These are phyloP conservation scores for Xylariaceae sp. DNA, from an alignment of 2,329 filamentous ascomycete species.

Conservation along the genomic window DNA sequence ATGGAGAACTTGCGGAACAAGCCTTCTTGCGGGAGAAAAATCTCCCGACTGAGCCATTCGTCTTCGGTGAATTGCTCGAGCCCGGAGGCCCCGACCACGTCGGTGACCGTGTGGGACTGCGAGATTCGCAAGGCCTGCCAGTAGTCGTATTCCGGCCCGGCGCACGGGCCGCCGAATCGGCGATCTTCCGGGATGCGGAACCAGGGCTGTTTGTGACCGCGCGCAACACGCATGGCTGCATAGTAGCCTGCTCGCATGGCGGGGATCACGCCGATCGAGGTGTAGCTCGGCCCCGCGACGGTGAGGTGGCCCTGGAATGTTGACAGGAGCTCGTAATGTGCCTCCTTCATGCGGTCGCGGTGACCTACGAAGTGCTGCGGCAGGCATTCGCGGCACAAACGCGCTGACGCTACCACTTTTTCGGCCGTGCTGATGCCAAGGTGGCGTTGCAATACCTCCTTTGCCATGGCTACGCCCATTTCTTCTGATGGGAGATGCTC, in stretches of 20 bases:
- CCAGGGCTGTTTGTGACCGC: conserved; percentile 22
- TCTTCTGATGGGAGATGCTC: conserved; percentile 55
- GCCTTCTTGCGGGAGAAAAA: no score
- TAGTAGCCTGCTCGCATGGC: conserved; percentile 49
- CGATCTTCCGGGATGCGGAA: conserved; percentile 9
- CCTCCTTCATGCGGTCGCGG: conserved; percentile 53
- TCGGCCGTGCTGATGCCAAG: conserved; percentile 60
- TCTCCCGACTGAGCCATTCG: neutral
- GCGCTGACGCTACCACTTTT: conserved; percentile 58
- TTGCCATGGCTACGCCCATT: conserved; percentile 66
- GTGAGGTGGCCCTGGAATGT: conserved; percentile 61
- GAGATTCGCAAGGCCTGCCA: neutral
- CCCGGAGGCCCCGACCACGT: conserved; percentile 25
- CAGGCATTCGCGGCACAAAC: conserved; percentile 66
- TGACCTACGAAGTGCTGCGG: conserved; percentile 89
- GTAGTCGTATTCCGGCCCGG: neutral
- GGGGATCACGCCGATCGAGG: conserved; percentile 47
- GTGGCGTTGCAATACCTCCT: conserved; percentile 66
- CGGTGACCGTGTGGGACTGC: neutral
- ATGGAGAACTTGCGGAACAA: conserved; percentile 14
- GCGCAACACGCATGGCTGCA: conserved; percentile 39
- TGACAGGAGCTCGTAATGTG: conserved; percentile 50
- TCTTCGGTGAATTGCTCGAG: conserved; percentile 24
- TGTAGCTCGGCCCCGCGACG: conserved; percentile 57
- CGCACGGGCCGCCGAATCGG: neutral